Conservation (phyloP, 164 flowering plant genomes). For the Magnolia kwangsiensis region DNA sequence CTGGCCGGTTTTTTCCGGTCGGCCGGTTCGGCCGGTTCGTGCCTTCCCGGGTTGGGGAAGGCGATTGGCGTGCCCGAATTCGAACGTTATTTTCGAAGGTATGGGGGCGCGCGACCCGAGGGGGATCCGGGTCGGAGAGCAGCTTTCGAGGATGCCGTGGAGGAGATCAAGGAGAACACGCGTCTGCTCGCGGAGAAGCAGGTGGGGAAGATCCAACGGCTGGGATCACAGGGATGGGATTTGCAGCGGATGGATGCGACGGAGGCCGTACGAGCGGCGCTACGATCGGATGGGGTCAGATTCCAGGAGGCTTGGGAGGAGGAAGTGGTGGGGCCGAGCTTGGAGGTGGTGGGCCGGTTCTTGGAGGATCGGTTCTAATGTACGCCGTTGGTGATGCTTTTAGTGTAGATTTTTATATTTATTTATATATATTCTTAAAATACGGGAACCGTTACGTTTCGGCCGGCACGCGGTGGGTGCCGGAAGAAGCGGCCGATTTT, state of each 20-base stretch:
- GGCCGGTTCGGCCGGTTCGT: constrained; percentile 5
- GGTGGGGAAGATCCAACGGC: constrained; percentile 61
- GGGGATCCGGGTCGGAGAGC: constrained; percentile 22
- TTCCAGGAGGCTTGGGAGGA: constrained; percentile 53
- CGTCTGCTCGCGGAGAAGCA: constrained; percentile 69
- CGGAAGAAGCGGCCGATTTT: neutral
- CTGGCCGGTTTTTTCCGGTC: constrained; percentile 46
- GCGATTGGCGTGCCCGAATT: constrained; percentile 97
- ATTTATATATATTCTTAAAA: neutral
- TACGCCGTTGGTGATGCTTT: neutral
- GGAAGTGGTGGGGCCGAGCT: constrained; percentile 63
- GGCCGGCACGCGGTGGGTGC: neutral
- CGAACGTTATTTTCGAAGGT: constrained; percentile 40
- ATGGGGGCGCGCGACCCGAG: constrained; percentile 14
- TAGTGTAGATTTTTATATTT: neutral
- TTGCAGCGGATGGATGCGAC: constrained; percentile 66
- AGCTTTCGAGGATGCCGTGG: constrained; percentile 59
- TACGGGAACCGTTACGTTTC: neutral
- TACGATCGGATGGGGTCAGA: constrained; percentile 25
- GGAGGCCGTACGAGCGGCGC: constrained; percentile 44
- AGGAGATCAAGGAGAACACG: constrained; percentile 75
- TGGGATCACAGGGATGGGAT: constrained; percentile 73
- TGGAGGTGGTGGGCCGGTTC: constrained; percentile 76
- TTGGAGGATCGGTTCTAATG: constrained; percentile 31
- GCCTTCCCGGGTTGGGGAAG: constrained; percentile 39